A percentile compares a stretch with the other conserved stretches of the same genome.
These are phyloP conservation scores for Phytomonas francai DNA, from an alignment of 208 protist genomes.

Conservation along the genomic window DNA sequence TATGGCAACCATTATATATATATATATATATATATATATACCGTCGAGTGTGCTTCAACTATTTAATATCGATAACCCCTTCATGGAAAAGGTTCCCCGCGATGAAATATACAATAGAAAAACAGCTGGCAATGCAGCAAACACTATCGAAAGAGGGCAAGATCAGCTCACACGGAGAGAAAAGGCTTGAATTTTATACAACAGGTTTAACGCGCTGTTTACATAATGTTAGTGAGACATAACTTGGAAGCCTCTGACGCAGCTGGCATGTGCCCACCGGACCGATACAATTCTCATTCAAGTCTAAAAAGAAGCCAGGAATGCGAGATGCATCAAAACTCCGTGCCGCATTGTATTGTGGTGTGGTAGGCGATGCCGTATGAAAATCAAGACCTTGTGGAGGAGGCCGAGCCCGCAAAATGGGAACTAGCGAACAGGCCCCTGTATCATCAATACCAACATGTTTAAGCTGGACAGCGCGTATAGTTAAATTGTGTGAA, in stretches of 20 bases:
- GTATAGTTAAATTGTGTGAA: conserved; percentile 29
- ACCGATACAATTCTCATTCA: conserved; percentile 83
- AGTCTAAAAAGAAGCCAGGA: conserved; percentile 54
- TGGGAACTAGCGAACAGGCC: conserved; percentile 24
- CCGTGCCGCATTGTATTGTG: neutral
- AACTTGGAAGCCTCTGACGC: conserved; percentile 50
- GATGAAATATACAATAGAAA: neutral
- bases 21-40: neutral
- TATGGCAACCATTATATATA: neutral
- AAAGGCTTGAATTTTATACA: neutral
- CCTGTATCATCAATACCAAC: conserved; percentile 61
- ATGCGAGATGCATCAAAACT: neutral
- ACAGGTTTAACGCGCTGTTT: conserved; percentile 30
- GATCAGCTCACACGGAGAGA: neutral
- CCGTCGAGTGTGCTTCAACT: neutral
- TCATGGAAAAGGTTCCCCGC: neutral
- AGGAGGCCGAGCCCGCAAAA: conserved; percentile 37
- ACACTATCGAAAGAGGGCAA: neutral
- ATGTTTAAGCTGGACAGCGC: conserved; percentile 59
- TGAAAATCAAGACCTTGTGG: conserved; percentile 9
- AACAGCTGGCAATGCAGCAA: neutral
- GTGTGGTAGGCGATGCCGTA: neutral
- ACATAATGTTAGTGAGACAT: conserved; percentile 63
- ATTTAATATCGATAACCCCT: neutral
- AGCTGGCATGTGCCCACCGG: conserved; percentile 35